A percentile compares a stretch with the other conserved stretches of the same genome.
Evolutionary conservation across 331 rosid genomes (phyloP).

Genomic region (Quercus phellos): DNA sequence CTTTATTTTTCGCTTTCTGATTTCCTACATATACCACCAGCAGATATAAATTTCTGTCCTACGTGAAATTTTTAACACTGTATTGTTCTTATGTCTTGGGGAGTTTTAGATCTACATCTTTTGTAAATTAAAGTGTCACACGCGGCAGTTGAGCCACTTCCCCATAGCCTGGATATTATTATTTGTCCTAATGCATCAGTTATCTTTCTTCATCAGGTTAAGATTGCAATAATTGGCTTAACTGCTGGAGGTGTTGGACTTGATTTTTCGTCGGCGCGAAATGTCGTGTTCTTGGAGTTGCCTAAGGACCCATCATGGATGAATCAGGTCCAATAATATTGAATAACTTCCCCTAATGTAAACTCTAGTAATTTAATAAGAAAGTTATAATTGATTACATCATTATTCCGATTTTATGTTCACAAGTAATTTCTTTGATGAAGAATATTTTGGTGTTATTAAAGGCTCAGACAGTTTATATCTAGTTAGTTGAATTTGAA

Average conservation of each 20-base stretch:
- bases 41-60: neutral
- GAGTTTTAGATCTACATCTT: neutral
- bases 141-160: neutral
- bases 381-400: neutral
- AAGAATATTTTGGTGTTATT: neutral
- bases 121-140: neutral
- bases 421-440: neutral
- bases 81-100: neutral
- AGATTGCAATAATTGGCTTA: conserved; percentile 82
- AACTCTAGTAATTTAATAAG: neutral
- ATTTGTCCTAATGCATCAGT: conserved; percentile 17
- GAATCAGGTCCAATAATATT: conserved; percentile 66
- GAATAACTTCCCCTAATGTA: neutral
- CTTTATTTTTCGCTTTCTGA: neutral
- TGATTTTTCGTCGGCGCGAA: conserved; percentile 85
- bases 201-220: conserved; percentile 51
- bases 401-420: neutral
- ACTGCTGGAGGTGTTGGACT: conserved; percentile 95
- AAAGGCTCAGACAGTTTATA: too few species aligned
- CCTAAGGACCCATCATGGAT: conserved; percentile 73
- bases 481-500: too few species aligned
- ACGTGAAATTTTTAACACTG: neutral
- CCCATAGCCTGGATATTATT: neutral
- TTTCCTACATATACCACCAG: neutral
- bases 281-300: conserved; percentile 92